Evolutionary conservation across 179 eudicot species (phyloP), one percentile per base, ranked within the genome.

Genomic region (Carnegiea gigantea): DNA sequence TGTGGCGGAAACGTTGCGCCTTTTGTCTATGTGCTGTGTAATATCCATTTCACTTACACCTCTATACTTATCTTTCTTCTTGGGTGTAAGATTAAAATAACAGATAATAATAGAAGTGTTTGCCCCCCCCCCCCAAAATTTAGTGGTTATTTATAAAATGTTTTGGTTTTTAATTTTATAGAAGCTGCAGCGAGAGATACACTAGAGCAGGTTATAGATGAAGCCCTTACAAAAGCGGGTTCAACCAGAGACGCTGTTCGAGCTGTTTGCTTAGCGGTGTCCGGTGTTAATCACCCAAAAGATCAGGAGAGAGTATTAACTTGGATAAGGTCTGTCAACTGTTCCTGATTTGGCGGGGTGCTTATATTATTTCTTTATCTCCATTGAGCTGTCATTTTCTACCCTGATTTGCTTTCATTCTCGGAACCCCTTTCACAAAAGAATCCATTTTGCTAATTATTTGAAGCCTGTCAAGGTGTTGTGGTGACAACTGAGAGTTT

Each of bases 241-340:
- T 82, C 87, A 78, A 89, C 80, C 75, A 85, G 81, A 71, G 90
- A 90, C 20, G 88, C 84, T 83, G 98, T 94, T 86, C 87, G 81
- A 79, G 97, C 97, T 89, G 85, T 92, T 80, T 91, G 93, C 82
- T 88, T 92, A 82, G 97, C 92, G 7, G 86, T 94, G 40, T 94
- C 97, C 51, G 98, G 95, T 78, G 98, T 94, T 78, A 92, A 92
- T 83, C 93, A 92, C 83, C 91, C 89, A 54, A 88, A 81, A 4
- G 98, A 94, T 85, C 97, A 91, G 86, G 90, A 91, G 65, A 88
- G 90, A 76, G 78, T 92, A 70, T 81, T 87, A 77, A 86, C 79
- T 78, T 94, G 98, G 97, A 77, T 94, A 57, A 89, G 97, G 98
- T 94, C 43, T 84, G 85, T 79, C 38, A 59, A 77, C 54, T 77